phyloP scores from a whole-genome alignment of 2,329 filamentous ascomycete genomes.

The Ophiostoma australiae region DNA sequence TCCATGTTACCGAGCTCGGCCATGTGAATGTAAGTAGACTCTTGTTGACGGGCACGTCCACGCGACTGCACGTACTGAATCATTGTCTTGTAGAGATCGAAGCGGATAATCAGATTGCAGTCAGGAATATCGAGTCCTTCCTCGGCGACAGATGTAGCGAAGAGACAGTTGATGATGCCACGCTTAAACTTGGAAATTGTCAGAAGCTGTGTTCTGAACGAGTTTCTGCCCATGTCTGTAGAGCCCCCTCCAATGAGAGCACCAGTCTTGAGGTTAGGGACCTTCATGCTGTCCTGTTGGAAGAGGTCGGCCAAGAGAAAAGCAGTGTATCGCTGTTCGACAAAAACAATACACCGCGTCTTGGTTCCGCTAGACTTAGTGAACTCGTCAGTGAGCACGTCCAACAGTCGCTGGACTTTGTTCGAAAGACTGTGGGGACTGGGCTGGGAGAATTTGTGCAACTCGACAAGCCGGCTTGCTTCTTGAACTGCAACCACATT shows the following conservation, averaged over 20 bases:
- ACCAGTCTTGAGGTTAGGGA: conserved; percentile 55
- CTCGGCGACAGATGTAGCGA: conserved; percentile 63
- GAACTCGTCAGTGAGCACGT: conserved; percentile 61
- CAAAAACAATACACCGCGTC: conserved; percentile 74
- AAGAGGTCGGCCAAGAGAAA: conserved; percentile 67
- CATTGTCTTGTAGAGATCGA: conserved; percentile 82
- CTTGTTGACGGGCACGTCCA: conserved; percentile 71
- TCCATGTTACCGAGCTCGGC: conserved; percentile 62
- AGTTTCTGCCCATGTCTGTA: conserved; percentile 25
- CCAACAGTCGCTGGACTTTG: conserved; percentile 62
- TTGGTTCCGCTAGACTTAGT: conserved; percentile 51
- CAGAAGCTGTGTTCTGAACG: conserved; percentile 61
- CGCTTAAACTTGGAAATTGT: conserved; percentile 62
- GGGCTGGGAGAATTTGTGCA: conserved; percentile 43
- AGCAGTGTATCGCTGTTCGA: conserved; percentile 72
- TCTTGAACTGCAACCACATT: conserved; percentile 51
- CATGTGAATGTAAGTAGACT: conserved; percentile 83
- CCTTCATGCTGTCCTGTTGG: conserved; percentile 47
- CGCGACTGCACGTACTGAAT: conserved; percentile 95
- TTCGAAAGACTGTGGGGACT: conserved; percentile 52
- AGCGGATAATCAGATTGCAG: conserved; percentile 65
- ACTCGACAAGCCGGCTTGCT: conserved; percentile 52
- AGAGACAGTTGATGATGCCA: conserved; percentile 57
- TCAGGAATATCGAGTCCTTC: conserved; percentile 65
- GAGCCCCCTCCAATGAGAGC: conserved; percentile 35